Conservation (phyloP, 352 stramenopile species). For the Globisporangium lucens region DNA sequence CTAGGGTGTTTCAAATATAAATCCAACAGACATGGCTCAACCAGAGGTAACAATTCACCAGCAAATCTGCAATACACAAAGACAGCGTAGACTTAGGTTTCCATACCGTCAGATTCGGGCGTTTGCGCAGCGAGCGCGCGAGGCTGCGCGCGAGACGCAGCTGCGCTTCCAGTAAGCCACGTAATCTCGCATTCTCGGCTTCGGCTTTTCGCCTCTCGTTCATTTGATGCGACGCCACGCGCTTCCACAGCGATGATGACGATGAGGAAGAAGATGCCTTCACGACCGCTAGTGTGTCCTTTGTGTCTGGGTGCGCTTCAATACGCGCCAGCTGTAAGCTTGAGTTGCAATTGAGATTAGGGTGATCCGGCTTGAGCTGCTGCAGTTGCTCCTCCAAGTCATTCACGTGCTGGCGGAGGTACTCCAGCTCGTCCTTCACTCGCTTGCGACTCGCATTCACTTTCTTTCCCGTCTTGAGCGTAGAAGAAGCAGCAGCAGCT, state of each 20-base stretch:
- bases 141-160: not conserved
- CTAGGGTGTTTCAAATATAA: not conserved
- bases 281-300: not conserved
- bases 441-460: not conserved
- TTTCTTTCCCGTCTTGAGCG: not conserved
- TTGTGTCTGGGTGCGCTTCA: not conserved
- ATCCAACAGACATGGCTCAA: not conserved
- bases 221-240: conserved; percentile 2
- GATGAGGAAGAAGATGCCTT: not conserved
- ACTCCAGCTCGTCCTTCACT: conserved; percentile 8
- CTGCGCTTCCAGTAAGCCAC: conserved; percentile 1
- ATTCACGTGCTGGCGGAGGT: conserved; percentile 3
- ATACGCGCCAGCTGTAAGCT: not conserved
- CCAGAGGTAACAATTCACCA: not conserved
- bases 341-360: not conserved
- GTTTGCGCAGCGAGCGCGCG: not conserved
- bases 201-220: conserved; percentile 5
- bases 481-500: not conserved
- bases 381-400: conserved; percentile 7
- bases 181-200: conserved; percentile 1
- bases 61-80: not conserved
- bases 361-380: not conserved
- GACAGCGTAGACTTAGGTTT: not conserved
- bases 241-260: conserved; percentile 1
- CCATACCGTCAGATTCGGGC: not conserved